These are phyloP conservation scores for Epichloe gansuensis DNA, from an alignment of 2,329 filamentous ascomycete species.

Conservation along the genomic window DNA sequence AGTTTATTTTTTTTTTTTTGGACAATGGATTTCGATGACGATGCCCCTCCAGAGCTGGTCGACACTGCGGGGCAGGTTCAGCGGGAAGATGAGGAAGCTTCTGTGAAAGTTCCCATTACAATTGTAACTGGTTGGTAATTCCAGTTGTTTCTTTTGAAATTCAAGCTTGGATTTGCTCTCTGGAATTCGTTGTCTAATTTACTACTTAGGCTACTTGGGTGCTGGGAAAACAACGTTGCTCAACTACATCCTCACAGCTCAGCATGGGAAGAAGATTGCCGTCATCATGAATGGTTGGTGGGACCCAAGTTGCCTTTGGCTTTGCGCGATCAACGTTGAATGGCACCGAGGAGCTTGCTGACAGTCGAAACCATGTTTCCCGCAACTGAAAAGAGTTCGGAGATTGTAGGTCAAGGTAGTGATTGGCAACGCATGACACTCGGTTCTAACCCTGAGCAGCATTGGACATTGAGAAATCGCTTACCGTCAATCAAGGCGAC, in stretches of 20 bases:
- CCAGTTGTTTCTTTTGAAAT: not conserved
- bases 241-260: conserved; percentile 89
- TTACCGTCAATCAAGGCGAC: conserved; percentile 77
- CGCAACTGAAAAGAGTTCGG: conserved; percentile 50
- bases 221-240: conserved; percentile 91
- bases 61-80: conserved; percentile 26
- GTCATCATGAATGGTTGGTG: conserved; percentile 77
- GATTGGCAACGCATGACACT: conserved; percentile 9
- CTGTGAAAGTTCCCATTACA: conserved; percentile 65
- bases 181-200: not conserved
- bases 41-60: conserved; percentile 52
- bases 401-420: conserved; percentile 44
- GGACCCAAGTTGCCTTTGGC: not conserved
- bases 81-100: conserved; percentile 31
- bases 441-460: conserved; percentile 34
- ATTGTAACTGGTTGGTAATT: conserved; percentile 57
- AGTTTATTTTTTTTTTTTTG: not conserved
- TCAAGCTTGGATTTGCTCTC: not conserved
- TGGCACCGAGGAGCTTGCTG: not conserved
- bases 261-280: conserved; percentile 95
- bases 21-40: conserved; percentile 51
- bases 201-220: conserved; percentile 67
- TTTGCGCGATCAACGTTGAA: not conserved
- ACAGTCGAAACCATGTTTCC: not conserved
- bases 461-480: conserved; percentile 86